These are phyloP conservation scores for Salix brachista DNA, from an alignment of 345 rosid species.

Conservation along the genomic window DNA sequence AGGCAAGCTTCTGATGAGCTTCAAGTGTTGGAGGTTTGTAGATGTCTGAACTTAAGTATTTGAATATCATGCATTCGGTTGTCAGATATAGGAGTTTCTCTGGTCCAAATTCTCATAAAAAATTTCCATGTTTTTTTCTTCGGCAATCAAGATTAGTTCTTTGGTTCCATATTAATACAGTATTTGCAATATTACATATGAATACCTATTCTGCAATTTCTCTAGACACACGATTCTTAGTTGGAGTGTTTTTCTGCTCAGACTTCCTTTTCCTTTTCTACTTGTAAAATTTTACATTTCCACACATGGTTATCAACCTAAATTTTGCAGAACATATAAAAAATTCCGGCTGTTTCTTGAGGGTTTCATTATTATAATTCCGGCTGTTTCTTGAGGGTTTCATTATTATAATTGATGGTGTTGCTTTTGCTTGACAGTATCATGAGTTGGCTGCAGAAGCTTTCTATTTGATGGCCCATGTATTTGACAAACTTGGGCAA, in stretches of 20 bases:
- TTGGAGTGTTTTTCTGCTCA: not conserved
- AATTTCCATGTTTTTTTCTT: not conserved
- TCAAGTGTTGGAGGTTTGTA: constrained; percentile 70
- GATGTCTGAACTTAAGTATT: not conserved
- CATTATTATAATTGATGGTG: not conserved
- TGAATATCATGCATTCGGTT: not conserved
- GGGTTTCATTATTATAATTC: not conserved
- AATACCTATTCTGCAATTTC: not conserved
- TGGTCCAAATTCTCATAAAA: not conserved
- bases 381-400: not conserved
- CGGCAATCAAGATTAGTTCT: not conserved
- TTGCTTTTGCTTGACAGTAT: constrained; percentile 45
- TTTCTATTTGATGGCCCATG: constrained; percentile 66
- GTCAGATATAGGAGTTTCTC: not conserved
- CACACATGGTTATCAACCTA: not conserved
- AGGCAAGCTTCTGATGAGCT: constrained; percentile 82
- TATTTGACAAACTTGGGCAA: constrained; percentile 57
- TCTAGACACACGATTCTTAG: not conserved
- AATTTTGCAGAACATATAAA: not conserved
- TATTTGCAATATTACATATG: not conserved
- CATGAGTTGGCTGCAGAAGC: constrained; percentile 87
- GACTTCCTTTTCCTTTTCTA: not conserved
- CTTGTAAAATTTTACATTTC: not conserved
- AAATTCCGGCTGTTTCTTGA: not conserved
- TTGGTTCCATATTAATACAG: not conserved